phyloP scores from a whole-genome alignment of 768 basidiomycete genomes.

The Erythrobasidium yunnanense region DNA sequence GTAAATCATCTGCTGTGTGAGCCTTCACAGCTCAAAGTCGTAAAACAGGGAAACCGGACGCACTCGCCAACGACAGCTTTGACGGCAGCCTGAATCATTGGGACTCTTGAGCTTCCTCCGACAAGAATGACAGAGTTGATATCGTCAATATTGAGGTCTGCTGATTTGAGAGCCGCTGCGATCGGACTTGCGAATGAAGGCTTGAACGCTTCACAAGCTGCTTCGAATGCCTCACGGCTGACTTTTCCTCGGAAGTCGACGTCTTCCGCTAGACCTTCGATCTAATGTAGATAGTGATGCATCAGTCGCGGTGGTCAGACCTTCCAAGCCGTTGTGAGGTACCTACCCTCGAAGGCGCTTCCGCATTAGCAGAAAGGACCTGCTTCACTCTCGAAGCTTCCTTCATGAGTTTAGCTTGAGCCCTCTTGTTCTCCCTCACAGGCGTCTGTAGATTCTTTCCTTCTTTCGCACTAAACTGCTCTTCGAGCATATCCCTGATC shows the following conservation, averaged over 20 bases:
- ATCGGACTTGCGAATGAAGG: slow-evolving; percentile 60
- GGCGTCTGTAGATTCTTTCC: slow-evolving; percentile 41
- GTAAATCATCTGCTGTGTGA: background rate
- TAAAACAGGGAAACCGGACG: no score
- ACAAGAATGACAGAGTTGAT: slow-evolving; percentile 83
- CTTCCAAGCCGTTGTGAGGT: no score
- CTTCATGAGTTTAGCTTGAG: slow-evolving; percentile 87
- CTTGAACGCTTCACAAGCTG: slow-evolving; percentile 57
- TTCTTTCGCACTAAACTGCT: slow-evolving; percentile 63
- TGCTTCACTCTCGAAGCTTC: slow-evolving; percentile 84
- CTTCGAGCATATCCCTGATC: slow-evolving; percentile 66
- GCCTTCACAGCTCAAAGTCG: no score
- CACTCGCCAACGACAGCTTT: slow-evolving; percentile 66
- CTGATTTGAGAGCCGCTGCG: slow-evolving; percentile 56
- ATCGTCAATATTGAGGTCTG: slow-evolving; percentile 59
- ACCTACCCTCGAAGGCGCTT: slow-evolving; percentile 60
- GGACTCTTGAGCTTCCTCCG: slow-evolving; percentile 78
- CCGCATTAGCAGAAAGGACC: slow-evolving; percentile 83
- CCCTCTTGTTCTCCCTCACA: slow-evolving; percentile 62
- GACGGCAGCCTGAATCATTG: slow-evolving; percentile 79
- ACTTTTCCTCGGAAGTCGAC: slow-evolving; percentile 77
- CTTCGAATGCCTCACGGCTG: slow-evolving; percentile 67
- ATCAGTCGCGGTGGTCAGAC: no score
- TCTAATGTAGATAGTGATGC: slow-evolving; percentile 43
- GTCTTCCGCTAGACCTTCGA: slow-evolving; percentile 81